Evolutionary conservation across 306 rosid genomes (phyloP).

Genomic region (Dryas drummondii): DNA sequence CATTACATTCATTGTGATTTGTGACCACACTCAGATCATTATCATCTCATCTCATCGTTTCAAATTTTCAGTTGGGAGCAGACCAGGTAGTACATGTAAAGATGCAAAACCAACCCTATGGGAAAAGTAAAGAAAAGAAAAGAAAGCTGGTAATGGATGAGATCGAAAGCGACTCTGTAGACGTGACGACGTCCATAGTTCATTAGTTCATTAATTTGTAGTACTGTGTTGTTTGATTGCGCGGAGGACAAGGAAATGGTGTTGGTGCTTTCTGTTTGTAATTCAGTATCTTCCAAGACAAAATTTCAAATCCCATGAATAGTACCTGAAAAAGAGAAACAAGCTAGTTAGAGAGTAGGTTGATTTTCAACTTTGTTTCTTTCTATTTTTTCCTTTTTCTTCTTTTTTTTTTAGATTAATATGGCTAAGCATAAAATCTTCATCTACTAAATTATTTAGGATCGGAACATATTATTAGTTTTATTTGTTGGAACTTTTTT

Average conservation of each 20-base stretch:
- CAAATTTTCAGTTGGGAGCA: not conserved
- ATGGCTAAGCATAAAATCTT: not conserved
- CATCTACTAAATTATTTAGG: not conserved
- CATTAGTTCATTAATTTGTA: no score
- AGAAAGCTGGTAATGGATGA: not conserved
- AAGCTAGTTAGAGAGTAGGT: not conserved
- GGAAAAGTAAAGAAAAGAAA: not conserved
- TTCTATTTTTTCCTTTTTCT: not conserved
- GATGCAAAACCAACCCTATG: not conserved
- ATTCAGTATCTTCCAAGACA: slow-evolving; percentile 1
- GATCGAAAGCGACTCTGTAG: slow-evolving; percentile 31
- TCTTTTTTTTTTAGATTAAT: not conserved
- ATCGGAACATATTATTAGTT: no score
- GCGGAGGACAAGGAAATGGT: slow-evolving; percentile 21
- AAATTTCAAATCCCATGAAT: not conserved
- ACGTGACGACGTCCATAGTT: no score
- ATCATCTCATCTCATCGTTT: slow-evolving; percentile 5
- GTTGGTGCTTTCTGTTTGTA: slow-evolving; percentile 2
- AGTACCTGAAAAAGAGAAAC: not conserved
- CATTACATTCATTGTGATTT: not conserved
- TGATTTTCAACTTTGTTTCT: slow-evolving; percentile 8
- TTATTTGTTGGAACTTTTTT: no score
- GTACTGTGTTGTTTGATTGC: slow-evolving; percentile 23
- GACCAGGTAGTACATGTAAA: not conserved
- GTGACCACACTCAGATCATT: not conserved